Percentiles rank a stretch among this genome's conserved stretches.
phyloP scores from a whole-genome alignment of 805 yeast genomes.

The Candida argentea region DNA sequence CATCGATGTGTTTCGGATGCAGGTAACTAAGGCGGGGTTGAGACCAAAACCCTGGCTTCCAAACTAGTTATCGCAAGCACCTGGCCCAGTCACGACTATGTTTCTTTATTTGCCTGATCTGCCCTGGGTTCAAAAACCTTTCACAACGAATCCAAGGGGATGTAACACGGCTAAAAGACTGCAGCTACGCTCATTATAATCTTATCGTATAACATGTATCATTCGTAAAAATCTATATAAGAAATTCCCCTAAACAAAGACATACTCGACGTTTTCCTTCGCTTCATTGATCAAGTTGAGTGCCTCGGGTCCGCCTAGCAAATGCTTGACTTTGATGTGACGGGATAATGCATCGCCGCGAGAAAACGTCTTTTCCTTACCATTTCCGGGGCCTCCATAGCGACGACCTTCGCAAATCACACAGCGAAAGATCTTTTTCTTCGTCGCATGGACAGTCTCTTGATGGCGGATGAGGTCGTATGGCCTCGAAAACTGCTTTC shows the following conservation, averaged over 20 bases:
- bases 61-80: no score
- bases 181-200: background rate
- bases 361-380: constrained; percentile 36
- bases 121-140: background rate
- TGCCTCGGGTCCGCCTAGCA: constrained; percentile 56
- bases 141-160: no score
- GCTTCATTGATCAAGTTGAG: constrained; percentile 63
- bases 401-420: constrained; percentile 37
- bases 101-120: no score
- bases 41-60: no score
- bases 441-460: constrained; percentile 38
- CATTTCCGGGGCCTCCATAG: constrained; percentile 41
- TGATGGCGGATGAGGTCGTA: constrained; percentile 37
- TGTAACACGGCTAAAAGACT: background rate
- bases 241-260: constrained; percentile 8
- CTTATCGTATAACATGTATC: no score
- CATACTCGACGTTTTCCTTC: constrained; percentile 65
- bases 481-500: constrained; percentile 73
- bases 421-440: constrained; percentile 36
- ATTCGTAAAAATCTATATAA: background rate
- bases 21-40: no score
- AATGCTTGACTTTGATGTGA: constrained; percentile 73
- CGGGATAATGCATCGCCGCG: constrained; percentile 38
- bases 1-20: no score
- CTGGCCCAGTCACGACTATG: no score